Evolutionary conservation across 352 stramenopile species (phyloP), one percentile per base, ranked within the genome.

Genomic region (Phytophthora boehmeriae): DNA sequence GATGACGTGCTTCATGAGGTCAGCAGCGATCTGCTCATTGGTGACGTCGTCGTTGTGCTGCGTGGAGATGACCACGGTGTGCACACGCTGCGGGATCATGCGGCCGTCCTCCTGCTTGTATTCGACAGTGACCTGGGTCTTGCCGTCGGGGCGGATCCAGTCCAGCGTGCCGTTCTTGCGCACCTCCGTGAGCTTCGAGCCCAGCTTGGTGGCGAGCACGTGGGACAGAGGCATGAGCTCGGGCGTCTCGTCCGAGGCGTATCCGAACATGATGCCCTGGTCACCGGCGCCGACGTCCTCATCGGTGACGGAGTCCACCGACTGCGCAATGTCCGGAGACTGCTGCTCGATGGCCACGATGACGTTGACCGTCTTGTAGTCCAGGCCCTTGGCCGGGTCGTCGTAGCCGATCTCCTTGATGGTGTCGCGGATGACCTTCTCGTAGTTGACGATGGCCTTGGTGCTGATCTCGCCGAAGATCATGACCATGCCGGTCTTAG

Each of bases 391-490:
- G 73, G 95, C 97, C 4, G 95, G 93, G 76, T 99, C 95, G 74
- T 99, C 97, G 83, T 99, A 99, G 45, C 98, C 98, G 55, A 99
- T 99, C 71, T 99, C 92, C 79, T 99, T 98, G 76, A 99, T 97
- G 8, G 97, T 97, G 71, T 99, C 97, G 53, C 98, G 97, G 65
- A 99, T 98, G 42, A 98, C 89, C 80, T 99, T 97, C 80, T 99
- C 98, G 86, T 99, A 99, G 83, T 99, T 99, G 42, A 99, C 96
- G 41, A 96, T 98, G 51, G 97, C 96, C 68, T 97, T 98, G 53
- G 97, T 99, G 62, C 96, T 99, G 78, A 99, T 99, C 88, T 99
- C 97, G 59, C 98, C 98, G 72, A 99, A 99, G 71, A 99, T 98
- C 96, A 99, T 99, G 62, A 99, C 96, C 90, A 99, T 99, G 72